Conservation (phyloP, 495 filamentous ascomycete genomes). For the Hypoxylon fuscum region DNA sequence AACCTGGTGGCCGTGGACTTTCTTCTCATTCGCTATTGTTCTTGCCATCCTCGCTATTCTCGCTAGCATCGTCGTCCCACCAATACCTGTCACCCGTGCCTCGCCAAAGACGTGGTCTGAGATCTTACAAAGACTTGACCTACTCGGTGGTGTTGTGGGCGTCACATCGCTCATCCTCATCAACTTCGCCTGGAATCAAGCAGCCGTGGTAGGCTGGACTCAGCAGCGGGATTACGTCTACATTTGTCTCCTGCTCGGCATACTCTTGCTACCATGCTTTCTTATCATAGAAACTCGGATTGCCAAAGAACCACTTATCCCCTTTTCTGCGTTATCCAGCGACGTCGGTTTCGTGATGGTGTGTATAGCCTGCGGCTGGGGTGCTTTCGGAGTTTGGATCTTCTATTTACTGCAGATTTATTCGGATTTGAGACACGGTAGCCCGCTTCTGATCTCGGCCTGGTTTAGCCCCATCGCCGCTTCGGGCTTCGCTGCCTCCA, state of each 20-base stretch:
- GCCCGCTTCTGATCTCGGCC: constrained; percentile 55
- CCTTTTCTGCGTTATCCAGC: constrained; percentile 56
- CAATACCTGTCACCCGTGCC: constrained; percentile 35
- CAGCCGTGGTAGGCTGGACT: constrained; percentile 64
- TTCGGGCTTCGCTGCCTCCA: constrained; percentile 56
- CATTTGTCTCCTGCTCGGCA: constrained; percentile 57
- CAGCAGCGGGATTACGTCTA: constrained; percentile 57
- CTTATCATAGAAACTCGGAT: constrained; percentile 54
- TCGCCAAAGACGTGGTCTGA: constrained; percentile 2
- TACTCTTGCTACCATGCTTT: constrained; percentile 62
- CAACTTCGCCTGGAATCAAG: constrained; percentile 71
- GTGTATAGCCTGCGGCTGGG: constrained; percentile 66
- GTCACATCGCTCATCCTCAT: constrained; percentile 64
- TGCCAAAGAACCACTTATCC: constrained; percentile 60
- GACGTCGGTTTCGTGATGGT: constrained; percentile 63
- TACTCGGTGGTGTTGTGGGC: constrained; percentile 57
- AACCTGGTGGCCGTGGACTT: constrained; percentile 73
- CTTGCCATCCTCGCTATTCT: constrained; percentile 52
- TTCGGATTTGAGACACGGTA: constrained; percentile 54
- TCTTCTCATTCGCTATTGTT: constrained; percentile 63
- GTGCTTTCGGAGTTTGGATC: constrained; percentile 66
- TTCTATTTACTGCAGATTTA: constrained; percentile 65
- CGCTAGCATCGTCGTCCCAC: constrained; percentile 58
- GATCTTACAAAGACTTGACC: constrained; percentile 56
- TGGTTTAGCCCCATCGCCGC: constrained; percentile 53